phyloP scores from a whole-genome alignment of 768 basidiomycete species.

The Trametes meyenii region DNA sequence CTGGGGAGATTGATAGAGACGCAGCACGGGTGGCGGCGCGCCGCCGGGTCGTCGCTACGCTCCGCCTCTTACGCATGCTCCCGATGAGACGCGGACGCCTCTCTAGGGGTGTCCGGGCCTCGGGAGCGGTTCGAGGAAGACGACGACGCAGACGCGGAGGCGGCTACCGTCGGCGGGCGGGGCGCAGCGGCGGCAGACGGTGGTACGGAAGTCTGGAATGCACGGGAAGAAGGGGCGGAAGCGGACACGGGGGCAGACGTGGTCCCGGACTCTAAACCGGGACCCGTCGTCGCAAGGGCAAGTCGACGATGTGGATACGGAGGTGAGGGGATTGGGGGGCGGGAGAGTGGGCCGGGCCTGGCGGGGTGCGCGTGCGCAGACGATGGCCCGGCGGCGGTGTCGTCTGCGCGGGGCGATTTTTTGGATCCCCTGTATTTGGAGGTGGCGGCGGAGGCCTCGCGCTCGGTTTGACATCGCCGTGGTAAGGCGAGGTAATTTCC shows the following conservation, averaged over 20 bases:
- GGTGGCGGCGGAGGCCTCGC: not conserved
- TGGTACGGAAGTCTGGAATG: not conserved
- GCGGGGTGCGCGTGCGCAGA: slow-evolving; percentile 56
- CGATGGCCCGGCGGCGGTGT: slow-evolving; percentile 69
- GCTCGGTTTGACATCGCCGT: slow-evolving; percentile 6
- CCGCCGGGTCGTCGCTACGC: not conserved
- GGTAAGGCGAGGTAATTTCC: slow-evolving; percentile 46
- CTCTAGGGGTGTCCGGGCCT: slow-evolving; percentile 1
- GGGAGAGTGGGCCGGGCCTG: slow-evolving; percentile 30
- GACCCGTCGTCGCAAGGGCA: slow-evolving; percentile 19
- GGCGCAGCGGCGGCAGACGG: not conserved
- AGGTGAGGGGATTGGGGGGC: slow-evolving; percentile 18
- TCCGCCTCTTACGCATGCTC: slow-evolving; percentile 6
- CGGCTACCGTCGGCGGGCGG: not conserved
- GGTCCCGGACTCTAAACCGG: slow-evolving; percentile 17
- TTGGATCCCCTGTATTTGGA: slow-evolving; percentile 48
- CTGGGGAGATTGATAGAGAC: not conserved
- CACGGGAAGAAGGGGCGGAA: not conserved
- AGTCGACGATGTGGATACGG: slow-evolving; percentile 27
- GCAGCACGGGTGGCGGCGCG: slow-evolving; percentile 2
- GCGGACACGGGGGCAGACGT: not conserved
- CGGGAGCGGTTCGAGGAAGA: slow-evolving; percentile 4
- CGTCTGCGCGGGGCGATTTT: slow-evolving; percentile 84
- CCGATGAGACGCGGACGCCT: slow-evolving; percentile 7
- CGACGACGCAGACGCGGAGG: not conserved